These are phyloP conservation scores for Eucalyptus marginata DNA, from an alignment of 345 rosid genomes.

Conservation along the genomic window DNA sequence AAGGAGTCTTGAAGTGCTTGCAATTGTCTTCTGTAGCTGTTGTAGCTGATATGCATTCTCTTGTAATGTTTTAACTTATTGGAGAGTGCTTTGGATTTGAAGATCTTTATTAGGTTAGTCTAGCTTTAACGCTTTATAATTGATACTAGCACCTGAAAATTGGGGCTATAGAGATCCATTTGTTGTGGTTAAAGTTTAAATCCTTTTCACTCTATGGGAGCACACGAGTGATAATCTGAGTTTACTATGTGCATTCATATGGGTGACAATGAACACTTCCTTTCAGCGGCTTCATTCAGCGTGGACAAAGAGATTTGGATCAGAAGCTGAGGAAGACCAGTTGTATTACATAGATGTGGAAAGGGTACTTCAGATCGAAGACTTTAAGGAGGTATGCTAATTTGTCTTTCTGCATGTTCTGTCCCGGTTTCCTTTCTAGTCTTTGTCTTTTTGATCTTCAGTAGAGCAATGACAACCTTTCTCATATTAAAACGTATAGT, in stretches of 20 bases:
- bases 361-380: conserved; percentile 75
- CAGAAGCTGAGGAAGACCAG: conserved; percentile 41
- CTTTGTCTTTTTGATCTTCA: background rate
- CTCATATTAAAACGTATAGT: background rate
- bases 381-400: conserved; percentile 65
- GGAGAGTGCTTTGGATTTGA: background rate
- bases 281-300: conserved; percentile 46
- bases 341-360: conserved; percentile 54
- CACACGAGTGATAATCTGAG: background rate
- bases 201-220: background rate
- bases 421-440: background rate
- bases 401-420: background rate
- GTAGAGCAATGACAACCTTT: background rate
- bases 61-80: background rate
- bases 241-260: background rate
- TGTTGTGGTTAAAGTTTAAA: background rate
- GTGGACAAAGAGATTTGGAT: conserved; percentile 80
- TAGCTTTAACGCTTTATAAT: background rate
- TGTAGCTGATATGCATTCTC: background rate
- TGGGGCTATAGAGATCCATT: background rate
- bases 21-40: background rate
- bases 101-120: background rate
- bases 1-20: background rate
- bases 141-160: background rate
- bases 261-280: background rate